Percentiles rank a stretch among this genome's conserved stretches.
Conservation (phyloP, 441 rosid species). For the Rhodomyrtus psidioides region DNA sequence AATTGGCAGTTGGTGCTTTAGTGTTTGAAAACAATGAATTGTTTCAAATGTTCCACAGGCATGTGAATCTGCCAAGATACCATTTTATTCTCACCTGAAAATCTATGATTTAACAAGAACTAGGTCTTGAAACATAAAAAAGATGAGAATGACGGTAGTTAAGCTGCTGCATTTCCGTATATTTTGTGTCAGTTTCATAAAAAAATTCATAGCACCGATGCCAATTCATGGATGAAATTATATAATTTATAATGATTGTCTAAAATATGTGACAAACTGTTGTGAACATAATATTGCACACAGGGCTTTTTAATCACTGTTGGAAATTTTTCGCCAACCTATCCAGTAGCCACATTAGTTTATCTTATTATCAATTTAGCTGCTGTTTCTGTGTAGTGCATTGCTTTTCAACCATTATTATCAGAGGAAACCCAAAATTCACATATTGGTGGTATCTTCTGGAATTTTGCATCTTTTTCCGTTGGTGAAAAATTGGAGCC, state of each 20-base stretch:
- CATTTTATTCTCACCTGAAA: background rate
- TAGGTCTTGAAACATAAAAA: background rate
- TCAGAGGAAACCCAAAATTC: background rate
- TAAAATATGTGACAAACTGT: background rate
- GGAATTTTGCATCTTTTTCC: background rate
- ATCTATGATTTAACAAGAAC: background rate
- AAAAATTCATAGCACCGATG: background rate
- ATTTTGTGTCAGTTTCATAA: background rate
- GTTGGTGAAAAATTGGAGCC: background rate
- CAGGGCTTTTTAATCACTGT: background rate
- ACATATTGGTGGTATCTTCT: background rate
- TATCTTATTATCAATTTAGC: background rate
- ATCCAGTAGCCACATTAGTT: background rate
- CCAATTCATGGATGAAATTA: background rate
- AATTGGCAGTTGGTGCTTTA: background rate
- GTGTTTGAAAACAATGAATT: background rate
- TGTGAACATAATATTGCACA: background rate
- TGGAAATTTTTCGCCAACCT: background rate
- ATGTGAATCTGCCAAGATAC: background rate
- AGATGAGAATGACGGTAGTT: background rate
- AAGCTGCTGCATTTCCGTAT: background rate
- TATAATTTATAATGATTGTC: background rate
- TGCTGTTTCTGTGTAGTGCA: background rate
- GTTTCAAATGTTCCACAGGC: background rate
- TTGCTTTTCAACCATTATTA: background rate